Base-by-base conservation (phyloP, 768 basidiomycete species). In the Russula sp. region DNA sequence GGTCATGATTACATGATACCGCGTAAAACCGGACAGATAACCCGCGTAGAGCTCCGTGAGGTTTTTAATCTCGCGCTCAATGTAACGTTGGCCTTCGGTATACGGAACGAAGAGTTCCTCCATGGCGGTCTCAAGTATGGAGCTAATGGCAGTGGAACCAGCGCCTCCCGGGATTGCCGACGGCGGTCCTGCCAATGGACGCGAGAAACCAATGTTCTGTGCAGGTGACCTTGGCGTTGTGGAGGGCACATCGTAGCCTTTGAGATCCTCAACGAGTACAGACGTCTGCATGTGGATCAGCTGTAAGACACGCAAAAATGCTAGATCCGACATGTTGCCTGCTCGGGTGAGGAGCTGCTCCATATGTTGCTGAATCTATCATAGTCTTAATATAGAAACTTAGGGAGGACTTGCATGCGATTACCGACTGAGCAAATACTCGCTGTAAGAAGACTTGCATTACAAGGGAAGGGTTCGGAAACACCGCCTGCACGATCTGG, bases 401-500 rank as follows among this genome's bases (percentile, higher is more conserved):
- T 20, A 35, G 4, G 25, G 22, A 35, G 10, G 41, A 46, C 45
- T 58, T 59, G 42, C 52, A 64, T 32, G 5, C 3, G 76, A 90
- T 67, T 73, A 95, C 94, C 50, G 93, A 92, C 78, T 98, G 97
- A 2, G 95, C 96, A 74, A 99, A 99, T 1, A 99, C 93, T 38
- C 97, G 81, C 69, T 98, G 97, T 45, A 99, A 72, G 74, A 99
- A 98, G 16, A 98, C 95, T 72, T 97, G 93, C 93, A 98, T 95
- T 4, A 99, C 97, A 16, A 92, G 83, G 18, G 89, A 84, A 9
- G 97, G 96, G 68, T 96, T 93, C 0, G 97, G 97, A 73, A 99
- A 99, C 13, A 99, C 97, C 3, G 94, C 96, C 72, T 97, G 95
- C 34, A 99, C 95, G 56, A 99, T 99, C 70, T 98, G 93, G 0